These are phyloP conservation scores for Pleurotus citrinopileatus DNA, from an alignment of 768 basidiomycete species.

Conservation along the genomic window DNA sequence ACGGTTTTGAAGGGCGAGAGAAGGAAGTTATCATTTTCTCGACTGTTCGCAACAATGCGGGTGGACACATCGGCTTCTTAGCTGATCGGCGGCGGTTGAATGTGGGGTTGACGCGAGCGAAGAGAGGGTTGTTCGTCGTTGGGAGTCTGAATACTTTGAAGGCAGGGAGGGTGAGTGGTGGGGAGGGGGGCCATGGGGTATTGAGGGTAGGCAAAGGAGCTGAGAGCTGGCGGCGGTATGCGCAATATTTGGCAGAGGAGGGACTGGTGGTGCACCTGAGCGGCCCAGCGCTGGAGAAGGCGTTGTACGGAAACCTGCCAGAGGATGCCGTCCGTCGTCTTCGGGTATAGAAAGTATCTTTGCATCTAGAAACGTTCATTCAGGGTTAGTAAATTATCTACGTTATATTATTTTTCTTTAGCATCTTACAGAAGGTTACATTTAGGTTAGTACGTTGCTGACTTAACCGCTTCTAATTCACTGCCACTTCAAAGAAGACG, in stretches of 20 bases:
- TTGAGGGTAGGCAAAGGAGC: slow-evolving; percentile 36
- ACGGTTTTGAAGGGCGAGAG: slow-evolving; percentile 93
- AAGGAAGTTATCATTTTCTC: slow-evolving; percentile 92
- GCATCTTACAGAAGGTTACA: too few species aligned
- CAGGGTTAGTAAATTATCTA: slow-evolving; percentile 5
- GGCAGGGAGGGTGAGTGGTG: slow-evolving; percentile 35
- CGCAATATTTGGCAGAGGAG: slow-evolving; percentile 48
- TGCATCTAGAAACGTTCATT: neutral
- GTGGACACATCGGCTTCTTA: slow-evolving; percentile 83
- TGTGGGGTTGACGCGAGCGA: slow-evolving; percentile 88
- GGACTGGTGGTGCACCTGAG: slow-evolving; percentile 50
- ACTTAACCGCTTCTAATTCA: too few species aligned
- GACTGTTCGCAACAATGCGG: slow-evolving; percentile 79
- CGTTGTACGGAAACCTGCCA: slow-evolving; percentile 37
- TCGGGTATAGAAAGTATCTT: too few species aligned
- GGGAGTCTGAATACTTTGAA: slow-evolving; percentile 69
- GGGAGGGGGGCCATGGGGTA: slow-evolving; percentile 16
- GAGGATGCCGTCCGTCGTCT: neutral
- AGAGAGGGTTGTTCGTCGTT: slow-evolving; percentile 79
- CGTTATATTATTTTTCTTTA: neutral
- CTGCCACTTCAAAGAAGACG: too few species aligned
- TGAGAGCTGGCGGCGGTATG: slow-evolving; percentile 62
- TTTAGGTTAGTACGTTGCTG: neutral
- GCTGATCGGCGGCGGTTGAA: slow-evolving; percentile 85
- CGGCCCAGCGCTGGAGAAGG: slow-evolving; percentile 38